Evolutionary conservation across 768 basidiomycete genomes (phyloP).

Genomic region (Amanita muscaria): DNA sequence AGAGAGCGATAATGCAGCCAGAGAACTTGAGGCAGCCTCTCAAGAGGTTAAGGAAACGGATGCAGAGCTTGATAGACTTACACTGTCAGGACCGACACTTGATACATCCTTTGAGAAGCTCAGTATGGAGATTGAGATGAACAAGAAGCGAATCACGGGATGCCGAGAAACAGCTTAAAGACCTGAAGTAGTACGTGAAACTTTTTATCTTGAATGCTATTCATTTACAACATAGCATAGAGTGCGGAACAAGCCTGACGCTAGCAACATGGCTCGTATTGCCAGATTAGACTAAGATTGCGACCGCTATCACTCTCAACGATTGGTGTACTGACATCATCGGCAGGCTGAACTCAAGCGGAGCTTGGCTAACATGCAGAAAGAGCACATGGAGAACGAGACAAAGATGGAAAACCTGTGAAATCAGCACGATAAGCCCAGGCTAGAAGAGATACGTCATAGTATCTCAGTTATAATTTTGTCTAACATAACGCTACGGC

Average conservation of each 20-base stretch:
- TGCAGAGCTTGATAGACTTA: slow-evolving; percentile 50
- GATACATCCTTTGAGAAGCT: slow-evolving; percentile 80
- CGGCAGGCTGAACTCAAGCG: slow-evolving; percentile 73
- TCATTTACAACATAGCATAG: slow-evolving; percentile 29
- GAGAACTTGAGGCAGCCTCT: slow-evolving; percentile 46
- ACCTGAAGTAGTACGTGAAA: slow-evolving; percentile 65
- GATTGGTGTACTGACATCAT: background rate
- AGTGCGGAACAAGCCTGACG: slow-evolving; percentile 74
- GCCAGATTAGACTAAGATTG: slow-evolving; percentile 63
- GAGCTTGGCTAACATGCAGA: slow-evolving; percentile 53
- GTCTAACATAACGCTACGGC: background rate
- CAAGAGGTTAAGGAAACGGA: slow-evolving; percentile 48
- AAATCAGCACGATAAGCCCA: slow-evolving; percentile 63
- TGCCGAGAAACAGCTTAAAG: slow-evolving; percentile 69
- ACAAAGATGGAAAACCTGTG: slow-evolving; percentile 53
- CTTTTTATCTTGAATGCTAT: background rate
- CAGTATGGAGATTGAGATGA: slow-evolving; percentile 73
- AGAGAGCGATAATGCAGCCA: slow-evolving; percentile 56
- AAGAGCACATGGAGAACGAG: slow-evolving; percentile 49
- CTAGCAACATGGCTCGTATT: slow-evolving; percentile 72
- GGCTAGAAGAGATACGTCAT: slow-evolving; percentile 66
- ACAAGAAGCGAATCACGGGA: slow-evolving; percentile 67
- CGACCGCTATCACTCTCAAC: slow-evolving; percentile 18
- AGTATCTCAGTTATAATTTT: background rate
- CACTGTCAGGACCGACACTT: slow-evolving; percentile 57